phyloP scores from a whole-genome alignment of 2,329 filamentous ascomycete genomes.

The Aspergillus texensis region DNA sequence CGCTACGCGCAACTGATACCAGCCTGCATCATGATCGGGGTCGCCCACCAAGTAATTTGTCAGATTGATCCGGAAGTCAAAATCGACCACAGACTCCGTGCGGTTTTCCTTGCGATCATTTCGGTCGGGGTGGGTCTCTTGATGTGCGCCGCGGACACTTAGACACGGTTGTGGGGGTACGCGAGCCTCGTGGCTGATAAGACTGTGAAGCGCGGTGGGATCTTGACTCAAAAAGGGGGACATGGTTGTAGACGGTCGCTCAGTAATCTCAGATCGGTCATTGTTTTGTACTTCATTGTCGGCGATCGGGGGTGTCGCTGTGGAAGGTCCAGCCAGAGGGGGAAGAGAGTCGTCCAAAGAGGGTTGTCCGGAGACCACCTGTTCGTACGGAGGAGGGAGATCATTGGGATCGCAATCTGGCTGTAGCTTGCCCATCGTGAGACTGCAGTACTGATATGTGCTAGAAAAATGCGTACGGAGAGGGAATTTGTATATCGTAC shows the following conservation, averaged over 20 bases:
- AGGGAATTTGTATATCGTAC: background rate
- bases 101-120: constrained; percentile 24
- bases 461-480: background rate
- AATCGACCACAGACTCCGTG: constrained; percentile 31
- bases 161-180: constrained; percentile 58
- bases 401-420: background rate
- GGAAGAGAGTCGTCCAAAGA: background rate
- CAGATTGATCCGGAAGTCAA: constrained; percentile 33
- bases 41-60: constrained; percentile 22
- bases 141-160: constrained; percentile 58
- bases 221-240: constrained; percentile 14
- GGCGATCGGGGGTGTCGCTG: background rate
- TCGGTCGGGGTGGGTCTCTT: constrained; percentile 35
- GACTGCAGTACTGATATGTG: background rate
- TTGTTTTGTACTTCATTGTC: background rate
- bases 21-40: constrained; percentile 16
- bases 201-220: constrained; percentile 41
- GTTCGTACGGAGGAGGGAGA: background rate
- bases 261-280: background rate
- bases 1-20: constrained; percentile 21
- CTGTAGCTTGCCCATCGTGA: background rate
- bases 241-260: constrained; percentile 9
- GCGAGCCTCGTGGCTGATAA: constrained; percentile 39
- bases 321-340: background rate
- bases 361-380: background rate